Evolutionary conservation across 2,329 filamentous ascomycete species (phyloP).

Genomic region (Exophiala phaeomuriformis): DNA sequence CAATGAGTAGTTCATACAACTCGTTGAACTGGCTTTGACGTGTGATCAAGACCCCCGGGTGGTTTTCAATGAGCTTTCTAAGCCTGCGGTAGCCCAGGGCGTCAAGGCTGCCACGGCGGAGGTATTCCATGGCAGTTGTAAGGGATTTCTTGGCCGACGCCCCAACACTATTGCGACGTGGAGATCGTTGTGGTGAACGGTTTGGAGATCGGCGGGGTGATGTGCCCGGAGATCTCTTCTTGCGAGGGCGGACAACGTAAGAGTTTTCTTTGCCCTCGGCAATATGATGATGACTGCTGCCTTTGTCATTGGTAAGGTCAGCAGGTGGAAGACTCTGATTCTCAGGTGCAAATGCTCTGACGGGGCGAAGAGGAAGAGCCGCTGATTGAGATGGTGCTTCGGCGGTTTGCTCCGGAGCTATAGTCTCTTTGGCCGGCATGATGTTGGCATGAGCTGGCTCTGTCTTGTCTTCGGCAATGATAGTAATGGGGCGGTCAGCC

Average conservation of each 20-base stretch:
- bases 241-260: slow-evolving; percentile 10
- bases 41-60: slow-evolving; percentile 22
- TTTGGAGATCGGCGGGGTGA: slow-evolving; percentile 9
- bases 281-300: slow-evolving; percentile 3
- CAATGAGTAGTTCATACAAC: slow-evolving; percentile 19
- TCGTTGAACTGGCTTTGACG: slow-evolving; percentile 19
- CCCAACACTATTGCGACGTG: slow-evolving; percentile 12
- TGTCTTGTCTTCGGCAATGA: slow-evolving; percentile 6
- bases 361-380: slow-evolving; percentile 6
- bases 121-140: slow-evolving; percentile 14
- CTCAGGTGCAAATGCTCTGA: slow-evolving; percentile 4
- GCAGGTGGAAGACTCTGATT: neutral
- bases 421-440: slow-evolving; percentile 3
- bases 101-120: slow-evolving; percentile 19
- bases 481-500: slow-evolving; percentile 4
- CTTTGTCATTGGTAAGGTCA: slow-evolving; percentile 3
- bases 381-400: neutral
- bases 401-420: neutral
- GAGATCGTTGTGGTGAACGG: slow-evolving; percentile 11
- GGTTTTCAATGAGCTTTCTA: slow-evolving; percentile 19
- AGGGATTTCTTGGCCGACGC: slow-evolving; percentile 19
- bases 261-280: slow-evolving; percentile 24
- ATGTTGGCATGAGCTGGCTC: slow-evolving; percentile 4
- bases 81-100: slow-evolving; percentile 23
- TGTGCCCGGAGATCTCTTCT: slow-evolving; percentile 11